Evolutionary conservation across 495 filamentous ascomycete genomes (phyloP).

Genomic region (Aspergillus indologenus): DNA sequence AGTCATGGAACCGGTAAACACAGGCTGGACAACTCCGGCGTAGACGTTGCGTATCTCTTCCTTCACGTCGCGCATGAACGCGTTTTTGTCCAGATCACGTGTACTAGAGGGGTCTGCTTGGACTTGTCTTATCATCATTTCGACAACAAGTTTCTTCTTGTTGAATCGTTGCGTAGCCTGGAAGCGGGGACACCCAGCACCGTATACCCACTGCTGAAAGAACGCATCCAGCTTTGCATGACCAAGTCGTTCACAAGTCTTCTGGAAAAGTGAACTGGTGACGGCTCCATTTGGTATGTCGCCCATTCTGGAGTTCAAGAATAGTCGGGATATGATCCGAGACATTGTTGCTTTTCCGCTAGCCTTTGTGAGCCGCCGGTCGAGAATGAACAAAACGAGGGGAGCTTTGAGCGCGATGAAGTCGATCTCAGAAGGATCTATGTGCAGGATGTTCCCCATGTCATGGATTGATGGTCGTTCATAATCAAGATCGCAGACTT

Average conservation of each 20-base stretch:
- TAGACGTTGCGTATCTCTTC: slow-evolving; percentile 71
- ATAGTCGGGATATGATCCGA: slow-evolving; percentile 77
- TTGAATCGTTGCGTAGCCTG: slow-evolving; percentile 86
- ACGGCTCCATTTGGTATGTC: slow-evolving; percentile 69
- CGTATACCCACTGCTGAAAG: slow-evolving; percentile 89
- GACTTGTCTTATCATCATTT: slow-evolving; percentile 83
- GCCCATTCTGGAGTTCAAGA: slow-evolving; percentile 77
- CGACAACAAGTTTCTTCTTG: slow-evolving; percentile 93
- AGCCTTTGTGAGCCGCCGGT: slow-evolving; percentile 82
- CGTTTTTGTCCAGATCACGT: slow-evolving; percentile 56
- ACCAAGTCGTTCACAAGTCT: slow-evolving; percentile 79
- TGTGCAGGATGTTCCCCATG: slow-evolving; percentile 69
- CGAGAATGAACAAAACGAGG: slow-evolving; percentile 87
- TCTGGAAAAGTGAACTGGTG: slow-evolving; percentile 69
- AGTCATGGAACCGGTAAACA: slow-evolving; percentile 95
- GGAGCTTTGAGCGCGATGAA: slow-evolving; percentile 92
- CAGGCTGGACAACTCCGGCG: slow-evolving; percentile 63
- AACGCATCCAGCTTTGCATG: slow-evolving; percentile 81
- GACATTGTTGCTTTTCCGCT: slow-evolving; percentile 78
- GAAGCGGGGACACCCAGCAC: slow-evolving; percentile 84
- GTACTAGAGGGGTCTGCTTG: slow-evolving; percentile 56
- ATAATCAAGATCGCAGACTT: slow-evolving; percentile 75
- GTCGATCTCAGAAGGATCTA: slow-evolving; percentile 79
- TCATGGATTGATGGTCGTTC: slow-evolving; percentile 77
- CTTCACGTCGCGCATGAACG: slow-evolving; percentile 79